Percentiles rank a stretch among this genome's conserved stretches.
Conservation (phyloP, 306 rosid genomes). For the Astragalus membranaceus region DNA sequence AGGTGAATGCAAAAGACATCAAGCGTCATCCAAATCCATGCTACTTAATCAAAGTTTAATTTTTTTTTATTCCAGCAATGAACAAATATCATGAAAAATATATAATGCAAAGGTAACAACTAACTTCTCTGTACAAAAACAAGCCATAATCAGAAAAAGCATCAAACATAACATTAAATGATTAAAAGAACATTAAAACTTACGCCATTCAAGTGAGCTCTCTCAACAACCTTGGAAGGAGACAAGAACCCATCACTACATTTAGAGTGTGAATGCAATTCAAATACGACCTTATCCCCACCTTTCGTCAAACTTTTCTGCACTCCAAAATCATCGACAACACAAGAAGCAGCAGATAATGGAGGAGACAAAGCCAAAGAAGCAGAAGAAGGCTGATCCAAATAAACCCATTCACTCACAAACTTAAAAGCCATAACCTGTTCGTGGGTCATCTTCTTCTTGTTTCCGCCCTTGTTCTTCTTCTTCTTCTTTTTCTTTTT, state of each 20-base stretch:
- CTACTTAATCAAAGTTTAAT: neutral
- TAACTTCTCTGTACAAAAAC: neutral
- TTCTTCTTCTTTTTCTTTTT: constrained; percentile 71
- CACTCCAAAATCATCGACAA: constrained; percentile 85
- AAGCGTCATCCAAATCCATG: neutral
- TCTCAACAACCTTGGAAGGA: constrained; percentile 80
- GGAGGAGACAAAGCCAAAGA: constrained; percentile 7
- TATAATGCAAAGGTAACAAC: neutral
- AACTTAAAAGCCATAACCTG: constrained; percentile 65
- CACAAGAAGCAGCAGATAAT: constrained; percentile 40
- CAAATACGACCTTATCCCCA: constrained; percentile 63
- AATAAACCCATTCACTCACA: constrained; percentile 75
- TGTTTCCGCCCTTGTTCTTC: constrained; percentile 66
- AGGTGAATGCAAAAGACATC: neutral
- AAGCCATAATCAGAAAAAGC: neutral
- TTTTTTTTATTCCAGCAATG: neutral
- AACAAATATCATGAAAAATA: neutral
- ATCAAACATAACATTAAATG: neutral
- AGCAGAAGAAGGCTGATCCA: constrained; percentile 40
- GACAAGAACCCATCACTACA: constrained; percentile 94
- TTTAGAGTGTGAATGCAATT: constrained; percentile 89
- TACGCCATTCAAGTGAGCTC: constrained; percentile 82
- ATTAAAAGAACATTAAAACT: constrained; percentile 18
- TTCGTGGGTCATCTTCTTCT: constrained; percentile 85
- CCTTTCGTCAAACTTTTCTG: constrained; percentile 60